Evolutionary conservation across 2,329 filamentous ascomycete genomes (phyloP), one percentile per base, ranked within the genome.

Genomic region (Alternaria alternata): DNA sequence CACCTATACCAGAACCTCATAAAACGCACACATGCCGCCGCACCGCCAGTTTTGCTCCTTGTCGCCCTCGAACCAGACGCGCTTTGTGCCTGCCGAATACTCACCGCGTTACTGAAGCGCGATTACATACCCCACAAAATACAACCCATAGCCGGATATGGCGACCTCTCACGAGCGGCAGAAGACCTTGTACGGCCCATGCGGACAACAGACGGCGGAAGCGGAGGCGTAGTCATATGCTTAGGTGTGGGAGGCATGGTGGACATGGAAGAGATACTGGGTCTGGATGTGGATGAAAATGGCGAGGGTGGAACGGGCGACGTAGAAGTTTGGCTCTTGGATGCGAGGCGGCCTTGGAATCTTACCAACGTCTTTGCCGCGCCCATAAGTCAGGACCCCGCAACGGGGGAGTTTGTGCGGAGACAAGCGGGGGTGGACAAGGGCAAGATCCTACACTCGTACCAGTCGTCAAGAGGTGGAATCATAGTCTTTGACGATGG

Each of bases 111-210:
- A n/a, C 85, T 99, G 62, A 97, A 96, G 81, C 91, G 94, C 84
- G 95, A 99, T 83, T 98, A 96, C 76, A 96, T 99, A 69, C 92
- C 91, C 14, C 94, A 98, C 82, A 98, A 97, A 81, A 97, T 98
- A 74, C 92, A 97, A 73, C 95, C 95, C 1, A 90, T 99, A 55
- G 88, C 92, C 20, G 95, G 95, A 56, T 98, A 97, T 87, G 89
- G 88, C 66, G 95, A 98, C 77, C 87, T 99, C 47, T 86, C 92
- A 74, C 89, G 88, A 69, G 90, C 90, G 22, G 94, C 94, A 46
- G 86, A 87, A 73, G 89, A 94, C 67, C 84, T 96, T 44, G 91
- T 97, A 41, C 85, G 84, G 55, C 93, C 93, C 11, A 93, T 97
- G 92, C 94, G 93, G 84, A 89, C 91, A 73, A 88, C 88, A 30